Percentiles rank a stretch among this genome's conserved stretches.
phyloP scores from a whole-genome alignment of 1,284 basidiomycete genomes.

The Lentinula novae-zelandiae region DNA sequence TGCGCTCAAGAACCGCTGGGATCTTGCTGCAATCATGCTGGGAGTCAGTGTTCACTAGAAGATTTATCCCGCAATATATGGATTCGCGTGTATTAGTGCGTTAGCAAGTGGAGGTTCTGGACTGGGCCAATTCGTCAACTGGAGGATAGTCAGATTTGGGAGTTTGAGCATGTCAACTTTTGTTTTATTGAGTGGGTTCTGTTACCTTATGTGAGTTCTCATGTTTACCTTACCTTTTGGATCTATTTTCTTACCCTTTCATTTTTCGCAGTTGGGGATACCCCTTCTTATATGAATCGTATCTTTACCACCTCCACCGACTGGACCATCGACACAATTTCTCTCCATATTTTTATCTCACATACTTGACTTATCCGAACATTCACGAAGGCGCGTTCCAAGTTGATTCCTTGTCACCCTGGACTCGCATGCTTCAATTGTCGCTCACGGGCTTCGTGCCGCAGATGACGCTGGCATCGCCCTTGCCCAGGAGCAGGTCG shows the following conservation, averaged over 20 bases:
- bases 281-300: slow-evolving; percentile 90
- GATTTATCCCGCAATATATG: slow-evolving; percentile 93
- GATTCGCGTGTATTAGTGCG: slow-evolving; percentile 68
- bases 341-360: slow-evolving; percentile 94
- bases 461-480: slow-evolving; percentile 70
- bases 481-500: no score
- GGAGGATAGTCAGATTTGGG: slow-evolving; percentile 64
- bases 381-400: slow-evolving; percentile 22
- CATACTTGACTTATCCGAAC: slow-evolving; percentile 74
- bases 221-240: not conserved
- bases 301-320: slow-evolving; percentile 88
- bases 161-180: slow-evolving; percentile 70
- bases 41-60: slow-evolving; percentile 91
- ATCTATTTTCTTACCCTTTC: slow-evolving; percentile 3
- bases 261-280: slow-evolving; percentile 78
- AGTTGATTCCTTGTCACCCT: slow-evolving; percentile 28
- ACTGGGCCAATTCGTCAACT: slow-evolving; percentile 37
- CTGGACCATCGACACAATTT: slow-evolving; percentile 98
- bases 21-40: slow-evolving; percentile 63
- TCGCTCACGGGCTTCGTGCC: slow-evolving; percentile 72
- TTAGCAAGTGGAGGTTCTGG: slow-evolving; percentile 37
- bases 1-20: slow-evolving; percentile 51
- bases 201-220: slow-evolving; percentile 62
- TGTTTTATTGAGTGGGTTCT: slow-evolving; percentile 53
- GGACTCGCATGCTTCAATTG: slow-evolving; percentile 48